Percentiles rank a stretch among this genome's conserved stretches.
Evolutionary conservation across 2,329 filamentous ascomycete species (phyloP).

Genomic region (Periconia macrospinosa): DNA sequence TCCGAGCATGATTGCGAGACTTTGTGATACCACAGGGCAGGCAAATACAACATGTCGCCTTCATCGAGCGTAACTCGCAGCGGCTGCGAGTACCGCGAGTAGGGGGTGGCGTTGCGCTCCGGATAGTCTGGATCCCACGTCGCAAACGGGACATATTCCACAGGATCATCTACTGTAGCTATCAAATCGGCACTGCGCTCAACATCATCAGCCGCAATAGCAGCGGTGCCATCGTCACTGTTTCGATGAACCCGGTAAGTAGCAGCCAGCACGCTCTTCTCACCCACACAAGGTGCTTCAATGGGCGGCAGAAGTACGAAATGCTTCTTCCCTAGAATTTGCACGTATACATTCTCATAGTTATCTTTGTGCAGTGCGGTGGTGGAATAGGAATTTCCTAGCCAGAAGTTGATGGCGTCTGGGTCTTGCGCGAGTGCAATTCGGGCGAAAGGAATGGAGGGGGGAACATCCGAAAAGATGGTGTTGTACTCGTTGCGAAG

Average conservation of each 20-base stretch:
- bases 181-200: slow-evolving; percentile 23
- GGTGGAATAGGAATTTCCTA: slow-evolving; percentile 68
- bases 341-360: slow-evolving; percentile 84
- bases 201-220: slow-evolving; percentile 10
- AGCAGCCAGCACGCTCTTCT: slow-evolving; percentile 59
- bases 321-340: slow-evolving; percentile 71
- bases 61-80: slow-evolving; percentile 68
- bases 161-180: slow-evolving; percentile 35
- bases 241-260: slow-evolving; percentile 52
- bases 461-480: slow-evolving; percentile 65
- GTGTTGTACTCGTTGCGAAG: slow-evolving; percentile 70
- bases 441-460: slow-evolving; percentile 69
- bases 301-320: slow-evolving; percentile 75
- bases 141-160: slow-evolving; percentile 64
- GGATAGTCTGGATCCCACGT: slow-evolving; percentile 74
- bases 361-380: slow-evolving; percentile 81
- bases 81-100: slow-evolving; percentile 63
- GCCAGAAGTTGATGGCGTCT: slow-evolving; percentile 82
- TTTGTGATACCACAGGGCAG: slow-evolving; percentile 81
- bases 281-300: slow-evolving; percentile 69
- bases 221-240: slow-evolving; percentile 7
- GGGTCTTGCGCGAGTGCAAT: slow-evolving; percentile 67
- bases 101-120: slow-evolving; percentile 49
- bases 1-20: slow-evolving; percentile 70
- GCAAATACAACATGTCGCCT: slow-evolving; percentile 81